Conservation (phyloP, 2,329 filamentous ascomycete species). For the Hysterium pulicare region DNA sequence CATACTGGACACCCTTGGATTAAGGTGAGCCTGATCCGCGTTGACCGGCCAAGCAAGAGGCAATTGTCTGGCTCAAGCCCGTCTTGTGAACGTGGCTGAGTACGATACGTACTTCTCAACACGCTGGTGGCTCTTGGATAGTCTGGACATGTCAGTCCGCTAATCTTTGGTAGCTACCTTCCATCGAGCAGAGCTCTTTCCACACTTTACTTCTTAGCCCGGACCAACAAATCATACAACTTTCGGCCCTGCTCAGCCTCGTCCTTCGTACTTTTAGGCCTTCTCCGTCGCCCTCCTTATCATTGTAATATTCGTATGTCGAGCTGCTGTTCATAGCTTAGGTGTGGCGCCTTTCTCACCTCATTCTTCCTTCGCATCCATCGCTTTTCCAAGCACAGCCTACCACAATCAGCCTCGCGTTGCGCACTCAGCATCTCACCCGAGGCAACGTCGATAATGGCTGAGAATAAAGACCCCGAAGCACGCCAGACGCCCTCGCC, state of each 20-base stretch:
- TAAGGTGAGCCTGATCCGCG: constrained; percentile 5
- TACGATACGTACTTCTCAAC: neutral
- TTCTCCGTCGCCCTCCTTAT: constrained; percentile 11
- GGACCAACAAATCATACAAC: neutral
- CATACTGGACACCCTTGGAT: neutral
- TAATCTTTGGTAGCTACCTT: constrained; percentile 1
- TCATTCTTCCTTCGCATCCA: constrained; percentile 25
- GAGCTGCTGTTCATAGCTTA: constrained; percentile 20
- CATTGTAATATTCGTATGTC: constrained; percentile 20
- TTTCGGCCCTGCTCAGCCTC: constrained; percentile 1
- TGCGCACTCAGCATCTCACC: constrained; percentile 7
- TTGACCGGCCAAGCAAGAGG: no score
- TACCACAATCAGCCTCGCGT: constrained; percentile 15
- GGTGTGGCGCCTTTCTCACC: constrained; percentile 24
- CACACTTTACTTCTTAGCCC: neutral
- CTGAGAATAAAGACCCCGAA: constrained; percentile 21
- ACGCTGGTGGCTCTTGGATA: neutral
- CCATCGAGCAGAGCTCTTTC: constrained; percentile 1
- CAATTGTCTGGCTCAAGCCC: no score
- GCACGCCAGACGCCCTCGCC: constrained; percentile 24
- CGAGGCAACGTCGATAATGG: constrained; percentile 25
- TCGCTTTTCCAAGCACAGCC: constrained; percentile 21
- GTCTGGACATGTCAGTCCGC: neutral
- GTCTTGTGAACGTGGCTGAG: constrained; percentile 1
- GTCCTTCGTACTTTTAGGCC: neutral